phyloP scores from a whole-genome alignment of 495 filamentous ascomycete genomes.

The Penicillium cosmopolitanum region DNA sequence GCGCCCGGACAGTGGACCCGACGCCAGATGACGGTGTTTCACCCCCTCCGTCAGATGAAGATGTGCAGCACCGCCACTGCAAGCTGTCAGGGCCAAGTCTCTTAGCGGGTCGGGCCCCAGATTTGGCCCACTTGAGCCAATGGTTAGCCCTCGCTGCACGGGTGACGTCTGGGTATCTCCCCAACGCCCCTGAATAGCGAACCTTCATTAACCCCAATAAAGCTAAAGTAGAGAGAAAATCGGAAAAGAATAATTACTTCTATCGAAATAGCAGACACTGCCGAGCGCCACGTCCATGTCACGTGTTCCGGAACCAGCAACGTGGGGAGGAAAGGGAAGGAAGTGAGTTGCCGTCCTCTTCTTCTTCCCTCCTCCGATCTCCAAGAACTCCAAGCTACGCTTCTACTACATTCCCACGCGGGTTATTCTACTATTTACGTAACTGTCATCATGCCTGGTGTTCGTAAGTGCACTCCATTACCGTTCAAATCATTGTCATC shows the following conservation, averaged over 20 bases:
- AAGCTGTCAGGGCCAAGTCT: constrained; percentile 5
- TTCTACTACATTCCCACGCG: neutral
- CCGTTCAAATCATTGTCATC: neutral
- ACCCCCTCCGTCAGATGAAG: neutral
- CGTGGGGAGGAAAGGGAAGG: neutral
- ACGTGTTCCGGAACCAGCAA: neutral
- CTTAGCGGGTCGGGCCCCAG: constrained; percentile 6
- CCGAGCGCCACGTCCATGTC: neutral
- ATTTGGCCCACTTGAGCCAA: constrained; percentile 2
- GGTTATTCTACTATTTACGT: neutral
- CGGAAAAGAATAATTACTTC: neutral
- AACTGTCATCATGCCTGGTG: constrained; percentile 26
- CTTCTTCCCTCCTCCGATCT: neutral
- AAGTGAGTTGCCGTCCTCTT: neutral
- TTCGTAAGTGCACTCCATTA: constrained; percentile 24
- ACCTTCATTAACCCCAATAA: neutral
- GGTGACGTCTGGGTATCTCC: constrained; percentile 1
- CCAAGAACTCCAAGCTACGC: neutral
- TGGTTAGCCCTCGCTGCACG: constrained; percentile 4
- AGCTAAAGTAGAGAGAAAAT: neutral
- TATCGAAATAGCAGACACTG: neutral
- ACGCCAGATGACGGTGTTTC: neutral
- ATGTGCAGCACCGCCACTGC: constrained; percentile 7
- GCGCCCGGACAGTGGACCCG: neutral
- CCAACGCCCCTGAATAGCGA: neutral